Base-by-base conservation (phyloP, 2,329 filamentous ascomycete genomes). In the Fusarium sp. region DNA sequence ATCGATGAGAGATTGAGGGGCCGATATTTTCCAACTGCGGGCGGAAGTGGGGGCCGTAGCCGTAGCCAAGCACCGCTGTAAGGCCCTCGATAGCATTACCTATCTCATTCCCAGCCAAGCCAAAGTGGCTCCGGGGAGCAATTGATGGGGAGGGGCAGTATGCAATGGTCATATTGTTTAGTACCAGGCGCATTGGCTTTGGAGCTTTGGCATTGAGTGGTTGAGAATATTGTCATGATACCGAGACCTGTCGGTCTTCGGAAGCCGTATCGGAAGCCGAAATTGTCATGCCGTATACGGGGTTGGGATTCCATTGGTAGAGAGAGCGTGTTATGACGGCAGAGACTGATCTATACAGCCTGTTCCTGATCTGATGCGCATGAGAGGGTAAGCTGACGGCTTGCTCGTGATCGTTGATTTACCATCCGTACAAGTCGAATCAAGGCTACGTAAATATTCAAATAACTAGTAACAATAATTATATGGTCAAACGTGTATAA, bases 191-290 rank as follows among this genome's bases (percentile, higher is more conserved):
- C 24, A 54, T 52, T 54, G 49, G 28, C 26, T 24, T 46, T 46
- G 51, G 15, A 50, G 53, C 20, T 32, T 62, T 37, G 41, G 33
- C 9, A 10, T 17, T n/a, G 51, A 28, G 43, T 66, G 65, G 56
- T 66, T 56, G 65, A 57, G 65, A 53, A 46, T 40, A 41, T 44
- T 35, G 50, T 39, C 30, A 46, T 50, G 32, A 39, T 61, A 66
- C 65, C 61, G 65, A 68, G 65, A 69, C 65, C 65, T 61, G 51
- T 66, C 33, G 35, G 33, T 51, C 50, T 22, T 44, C 65, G 65
- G 65, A 69, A 46, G 51, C 65, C 65, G 65, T 41, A 44, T 68
- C 65, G 65, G 65, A 68, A 67, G 65, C 65, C 65, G 65, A 66
- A 26, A 30, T n/a, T 37, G 39, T 50, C 24, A 48, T 26, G 30